Evolutionary conservation across 1,284 basidiomycete species (phyloP).

Genomic region (Cryptococcus floricola): DNA sequence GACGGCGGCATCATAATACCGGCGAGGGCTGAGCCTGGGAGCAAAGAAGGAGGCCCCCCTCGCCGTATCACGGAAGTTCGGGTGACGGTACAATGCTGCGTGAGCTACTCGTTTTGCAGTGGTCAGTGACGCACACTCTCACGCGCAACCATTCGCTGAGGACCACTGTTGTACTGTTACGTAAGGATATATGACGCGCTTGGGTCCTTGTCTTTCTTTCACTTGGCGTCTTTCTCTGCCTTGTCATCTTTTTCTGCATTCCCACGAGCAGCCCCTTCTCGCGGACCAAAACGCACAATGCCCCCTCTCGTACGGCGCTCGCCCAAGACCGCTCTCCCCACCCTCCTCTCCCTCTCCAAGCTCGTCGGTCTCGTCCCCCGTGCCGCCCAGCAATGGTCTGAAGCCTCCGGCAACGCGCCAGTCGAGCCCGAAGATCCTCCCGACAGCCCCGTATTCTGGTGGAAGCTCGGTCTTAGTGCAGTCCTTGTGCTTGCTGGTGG

Average conservation of each 20-base stretch:
- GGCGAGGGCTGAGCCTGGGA: too few species aligned
- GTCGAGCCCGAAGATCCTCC: constrained; percentile 39
- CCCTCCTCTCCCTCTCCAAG: constrained; percentile 37
- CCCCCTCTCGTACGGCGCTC: constrained; percentile 7
- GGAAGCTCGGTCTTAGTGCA: constrained; percentile 63
- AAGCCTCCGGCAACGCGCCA: constrained; percentile 7
- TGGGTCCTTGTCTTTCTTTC: neutral
- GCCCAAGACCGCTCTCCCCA: constrained; percentile 22
- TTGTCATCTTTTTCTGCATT: neutral
- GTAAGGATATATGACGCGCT: neutral
- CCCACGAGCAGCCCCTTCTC: neutral
- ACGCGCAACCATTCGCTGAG: too few species aligned
- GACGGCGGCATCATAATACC: too few species aligned
- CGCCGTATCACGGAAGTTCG: too few species aligned
- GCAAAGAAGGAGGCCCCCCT: too few species aligned
- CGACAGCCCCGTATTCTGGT: constrained; percentile 55
- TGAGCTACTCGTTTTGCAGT: too few species aligned
- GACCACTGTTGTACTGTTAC: neutral
- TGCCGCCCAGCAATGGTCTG: constrained; percentile 10
- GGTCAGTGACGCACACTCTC: too few species aligned
- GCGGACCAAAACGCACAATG: constrained; percentile 2
- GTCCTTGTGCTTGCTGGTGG: constrained; percentile 71
- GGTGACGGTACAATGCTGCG: too few species aligned
- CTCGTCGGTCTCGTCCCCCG: constrained; percentile 32
- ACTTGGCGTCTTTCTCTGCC: neutral